Evolutionary conservation across 257 asterid species (phyloP).

Genomic region (Ocimum tenuiflorum): DNA sequence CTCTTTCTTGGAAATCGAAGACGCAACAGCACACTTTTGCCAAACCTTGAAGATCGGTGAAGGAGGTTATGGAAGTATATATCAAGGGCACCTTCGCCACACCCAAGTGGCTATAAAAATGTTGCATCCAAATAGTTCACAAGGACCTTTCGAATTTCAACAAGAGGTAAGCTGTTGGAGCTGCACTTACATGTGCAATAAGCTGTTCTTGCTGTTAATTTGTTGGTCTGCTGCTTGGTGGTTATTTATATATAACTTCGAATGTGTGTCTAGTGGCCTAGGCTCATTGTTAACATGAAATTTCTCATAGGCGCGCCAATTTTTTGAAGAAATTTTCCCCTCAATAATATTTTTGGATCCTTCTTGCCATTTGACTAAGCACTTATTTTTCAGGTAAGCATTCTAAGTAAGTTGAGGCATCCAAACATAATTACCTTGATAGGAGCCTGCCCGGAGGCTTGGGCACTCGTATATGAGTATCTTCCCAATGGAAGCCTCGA

Average conservation of each 20-base stretch:
- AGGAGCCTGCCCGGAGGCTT: constrained; percentile 84
- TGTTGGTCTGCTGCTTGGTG: no score
- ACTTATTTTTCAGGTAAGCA: constrained; percentile 48
- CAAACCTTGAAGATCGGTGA: constrained; percentile 63
- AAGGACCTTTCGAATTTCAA: constrained; percentile 75
- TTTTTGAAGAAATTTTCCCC: no score
- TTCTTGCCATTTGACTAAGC: no score
- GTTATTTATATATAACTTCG: no score
- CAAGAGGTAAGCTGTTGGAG: constrained; percentile 56
- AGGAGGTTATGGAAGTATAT: constrained; percentile 83
- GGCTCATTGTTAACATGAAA: no score
- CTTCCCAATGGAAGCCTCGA: constrained; percentile 92
- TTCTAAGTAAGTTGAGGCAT: constrained; percentile 84
- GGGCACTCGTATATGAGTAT: constrained; percentile 81
- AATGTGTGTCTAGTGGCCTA: no score
- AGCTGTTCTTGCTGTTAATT: no score
- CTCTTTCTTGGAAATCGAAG: constrained; percentile 62
- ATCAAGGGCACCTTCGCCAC: constrained; percentile 62
- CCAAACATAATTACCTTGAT: constrained; percentile 75
- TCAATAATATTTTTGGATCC: no score
- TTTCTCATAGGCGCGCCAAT: no score
- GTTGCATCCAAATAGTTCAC: constrained; percentile 60
- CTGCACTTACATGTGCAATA: no score
- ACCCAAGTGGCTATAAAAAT: constrained; percentile 80
- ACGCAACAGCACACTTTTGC: constrained; percentile 60